Evolutionary conservation across 2,329 filamentous ascomycete species (phyloP), one percentile per base, ranked within the genome.

Genomic region (Trichoderma sp.): DNA sequence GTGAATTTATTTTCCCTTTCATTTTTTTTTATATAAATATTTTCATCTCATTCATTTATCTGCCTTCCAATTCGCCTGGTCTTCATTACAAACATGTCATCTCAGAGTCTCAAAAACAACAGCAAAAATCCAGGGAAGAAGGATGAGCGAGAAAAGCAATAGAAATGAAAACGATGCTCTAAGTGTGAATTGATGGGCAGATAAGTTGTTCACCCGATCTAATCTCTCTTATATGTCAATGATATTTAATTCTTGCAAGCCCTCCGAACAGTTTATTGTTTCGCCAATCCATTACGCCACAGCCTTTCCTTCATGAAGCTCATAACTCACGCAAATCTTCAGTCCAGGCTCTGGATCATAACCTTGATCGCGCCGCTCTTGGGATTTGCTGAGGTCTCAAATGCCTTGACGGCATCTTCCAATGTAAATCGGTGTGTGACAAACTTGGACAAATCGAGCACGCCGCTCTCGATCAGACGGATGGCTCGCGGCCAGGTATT

Each of bases 361-460:
- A 97, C 94, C 86, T 98, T 98, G 82, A 98, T 97, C n/a, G 94
- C 93, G 7, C 95, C 94, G 63, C 92, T 97, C 85, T 91, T 94
- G 49, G 93, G 91, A 81, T 97, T 89, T 10, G 92, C 89, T 24
- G 94, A 93, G 52, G 92, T 96, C 83, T 94, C 89, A 80, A 98
- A 98, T 8, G 95, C 95, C 81, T 95, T 88, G 33, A 96, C 81
- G 0, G 94, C 94, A 78, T 98, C 91, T 82, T 97, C 94, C 47
- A 98, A 82, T 72, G 86, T 84, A 82, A 91, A 97, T 21, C 93
- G 87, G 83, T 98, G 95, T 52, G 95, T 97, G 60, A 97, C 93
- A 71, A 98, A 83, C 81, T 88, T 91, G 75, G 87, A 87, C 77
- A 97, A 83, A 78, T 96, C 89, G 75, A 98, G 87, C 4, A 97